Evolutionary conservation across 306 rosid genomes (phyloP).

Genomic region (Lotus japonicus): DNA sequence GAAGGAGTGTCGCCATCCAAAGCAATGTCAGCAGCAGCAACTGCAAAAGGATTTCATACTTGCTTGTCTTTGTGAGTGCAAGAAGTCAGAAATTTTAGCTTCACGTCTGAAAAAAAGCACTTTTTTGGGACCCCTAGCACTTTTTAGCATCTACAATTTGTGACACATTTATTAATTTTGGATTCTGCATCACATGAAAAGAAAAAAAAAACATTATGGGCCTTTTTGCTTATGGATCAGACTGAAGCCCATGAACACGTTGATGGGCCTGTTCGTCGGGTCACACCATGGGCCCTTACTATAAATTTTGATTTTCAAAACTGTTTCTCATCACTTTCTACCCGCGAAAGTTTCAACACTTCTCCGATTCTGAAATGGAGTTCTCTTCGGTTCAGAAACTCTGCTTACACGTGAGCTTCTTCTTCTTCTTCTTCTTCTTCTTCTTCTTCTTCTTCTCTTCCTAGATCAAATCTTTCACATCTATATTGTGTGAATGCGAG

Average conservation of each 20-base stretch:
- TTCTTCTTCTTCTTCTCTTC: slow-evolving; percentile 10
- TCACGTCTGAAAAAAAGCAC: not conserved
- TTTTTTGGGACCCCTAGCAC: slow-evolving; percentile 14
- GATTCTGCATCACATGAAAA: not conserved
- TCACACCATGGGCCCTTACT: not conserved
- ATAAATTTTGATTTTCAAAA: slow-evolving; percentile 12
- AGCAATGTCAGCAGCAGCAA: not conserved
- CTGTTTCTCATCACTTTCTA: not conserved
- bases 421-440: not conserved
- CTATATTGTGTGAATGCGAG: slow-evolving; percentile 10
- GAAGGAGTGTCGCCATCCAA: slow-evolving; percentile 10
- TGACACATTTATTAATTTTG: not conserved
- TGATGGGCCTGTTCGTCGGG: slow-evolving; percentile 1
- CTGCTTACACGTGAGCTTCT: slow-evolving; percentile 29
- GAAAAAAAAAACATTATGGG: not conserved
- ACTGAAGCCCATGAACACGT: not conserved
- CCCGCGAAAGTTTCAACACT: slow-evolving; percentile 19
- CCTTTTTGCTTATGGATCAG: not conserved
- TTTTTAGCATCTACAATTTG: no score
- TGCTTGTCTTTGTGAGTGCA: slow-evolving; percentile 35
- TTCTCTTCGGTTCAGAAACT: slow-evolving; percentile 22
- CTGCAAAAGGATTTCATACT: slow-evolving; percentile 28
- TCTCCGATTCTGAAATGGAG: slow-evolving; percentile 12
- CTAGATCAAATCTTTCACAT: not conserved
- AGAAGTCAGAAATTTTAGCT: slow-evolving; percentile 28